A percentile compares a stretch with the other conserved stretches of the same genome.
These are phyloP conservation scores for Chiua virens DNA, from an alignment of 768 basidiomycete species.

Conservation along the genomic window DNA sequence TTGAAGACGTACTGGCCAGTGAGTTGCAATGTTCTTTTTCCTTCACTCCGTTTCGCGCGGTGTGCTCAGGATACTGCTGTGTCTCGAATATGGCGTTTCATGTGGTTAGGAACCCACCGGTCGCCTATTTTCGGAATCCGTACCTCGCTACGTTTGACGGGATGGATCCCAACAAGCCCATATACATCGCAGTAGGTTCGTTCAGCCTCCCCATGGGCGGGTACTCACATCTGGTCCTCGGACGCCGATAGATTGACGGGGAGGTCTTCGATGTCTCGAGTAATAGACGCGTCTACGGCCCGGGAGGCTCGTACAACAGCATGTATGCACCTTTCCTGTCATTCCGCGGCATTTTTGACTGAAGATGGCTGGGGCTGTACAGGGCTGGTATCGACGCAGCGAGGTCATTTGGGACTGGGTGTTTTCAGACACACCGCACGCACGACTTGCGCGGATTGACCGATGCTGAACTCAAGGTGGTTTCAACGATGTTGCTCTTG, in stretches of 20 bases:
- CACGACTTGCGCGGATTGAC: conserved; percentile 86
- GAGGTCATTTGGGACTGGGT: conserved; percentile 90
- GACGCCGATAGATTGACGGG: conserved; percentile 68
- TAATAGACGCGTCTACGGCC: conserved; percentile 76
- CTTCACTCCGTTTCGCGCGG: no score
- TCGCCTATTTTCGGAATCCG: conserved; percentile 72
- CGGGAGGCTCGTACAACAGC: conserved; percentile 80
- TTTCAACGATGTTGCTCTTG: conserved; percentile 23
- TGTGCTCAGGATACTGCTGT: not conserved
- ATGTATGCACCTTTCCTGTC: conserved; percentile 44
- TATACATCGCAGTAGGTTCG: conserved; percentile 78
- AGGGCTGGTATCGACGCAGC: conserved; percentile 89
- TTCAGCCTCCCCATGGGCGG: conserved; percentile 5
- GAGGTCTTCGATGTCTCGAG: conserved; percentile 92
- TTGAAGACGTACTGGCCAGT: conserved; percentile 68
- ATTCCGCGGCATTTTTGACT: conserved; percentile 23
- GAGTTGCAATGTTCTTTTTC: conserved; percentile 9
- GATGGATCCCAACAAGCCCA: conserved; percentile 54
- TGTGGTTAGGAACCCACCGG: conserved; percentile 48
- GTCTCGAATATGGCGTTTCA: not conserved
- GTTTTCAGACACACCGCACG: conserved; percentile 87
- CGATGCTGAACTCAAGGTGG: conserved; percentile 67
- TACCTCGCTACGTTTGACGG: conserved; percentile 73
- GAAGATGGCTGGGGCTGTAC: conserved; percentile 20
- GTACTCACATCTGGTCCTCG: conserved; percentile 1